phyloP scores from a whole-genome alignment of 352 stramenopile genomes.

The Globisporangium perplexum region DNA sequence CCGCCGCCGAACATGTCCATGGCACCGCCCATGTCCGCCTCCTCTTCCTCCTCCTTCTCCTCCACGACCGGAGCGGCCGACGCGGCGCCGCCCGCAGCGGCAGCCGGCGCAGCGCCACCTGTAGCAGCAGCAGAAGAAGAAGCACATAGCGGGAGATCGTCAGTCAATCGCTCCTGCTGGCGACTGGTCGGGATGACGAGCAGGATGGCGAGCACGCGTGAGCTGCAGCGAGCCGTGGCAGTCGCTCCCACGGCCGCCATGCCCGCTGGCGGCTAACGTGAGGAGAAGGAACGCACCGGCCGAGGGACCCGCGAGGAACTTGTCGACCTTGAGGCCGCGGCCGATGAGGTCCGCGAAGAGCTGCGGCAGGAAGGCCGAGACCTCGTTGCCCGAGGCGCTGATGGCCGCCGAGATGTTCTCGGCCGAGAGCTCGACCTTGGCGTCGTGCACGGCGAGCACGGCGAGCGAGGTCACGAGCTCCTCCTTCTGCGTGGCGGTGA shows the following conservation, averaged over 20 bases:
- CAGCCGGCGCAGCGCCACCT: slow-evolving; percentile 54
- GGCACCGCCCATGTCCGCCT: slow-evolving; percentile 76
- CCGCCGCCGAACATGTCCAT: slow-evolving; percentile 88
- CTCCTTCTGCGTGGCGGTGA: slow-evolving; percentile 79
- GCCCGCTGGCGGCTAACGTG: too few relatives aligned
- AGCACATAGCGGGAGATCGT: background rate
- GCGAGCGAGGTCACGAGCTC: slow-evolving; percentile 82
- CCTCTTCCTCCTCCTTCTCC: slow-evolving; percentile 84
- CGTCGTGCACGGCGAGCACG: slow-evolving; percentile 74
- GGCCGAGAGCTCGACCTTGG: slow-evolving; percentile 67
- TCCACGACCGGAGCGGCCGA: slow-evolving; percentile 40
- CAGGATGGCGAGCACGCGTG: too few relatives aligned
- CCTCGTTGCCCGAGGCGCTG: slow-evolving; percentile 71
- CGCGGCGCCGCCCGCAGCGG: slow-evolving; percentile 33
- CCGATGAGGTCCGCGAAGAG: slow-evolving; percentile 82
- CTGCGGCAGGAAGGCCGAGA: slow-evolving; percentile 69
- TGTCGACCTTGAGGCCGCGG: slow-evolving; percentile 80
- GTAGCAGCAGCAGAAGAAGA: slow-evolving; percentile 9
- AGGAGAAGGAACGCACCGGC: slow-evolving; percentile 46
- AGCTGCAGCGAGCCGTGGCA: too few relatives aligned
- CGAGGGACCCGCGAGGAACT: slow-evolving; percentile 85
- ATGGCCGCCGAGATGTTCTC: slow-evolving; percentile 75
- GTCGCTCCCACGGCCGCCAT: background rate
- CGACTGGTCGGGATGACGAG: background rate
- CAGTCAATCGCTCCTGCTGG: background rate